phyloP scores from a whole-genome alignment of 257 asterid genomes.

The Capsicum pubescens region DNA sequence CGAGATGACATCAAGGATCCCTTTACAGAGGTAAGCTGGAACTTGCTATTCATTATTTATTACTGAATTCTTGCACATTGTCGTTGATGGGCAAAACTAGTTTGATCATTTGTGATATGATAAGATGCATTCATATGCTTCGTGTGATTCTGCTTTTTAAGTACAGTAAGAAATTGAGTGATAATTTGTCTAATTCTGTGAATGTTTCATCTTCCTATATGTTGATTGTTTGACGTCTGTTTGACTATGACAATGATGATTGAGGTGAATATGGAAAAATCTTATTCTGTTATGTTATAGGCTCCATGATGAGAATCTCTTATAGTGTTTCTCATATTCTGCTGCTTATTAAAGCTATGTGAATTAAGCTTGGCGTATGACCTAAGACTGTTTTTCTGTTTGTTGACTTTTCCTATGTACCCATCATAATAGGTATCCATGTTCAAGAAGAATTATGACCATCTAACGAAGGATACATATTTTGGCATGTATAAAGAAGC shows the following conservation, averaged over 20 bases:
- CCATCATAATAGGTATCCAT: conserved; percentile 54
- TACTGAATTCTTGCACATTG: not conserved
- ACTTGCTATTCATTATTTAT: conserved; percentile 3
- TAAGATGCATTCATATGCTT: not conserved
- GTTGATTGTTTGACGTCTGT: not conserved
- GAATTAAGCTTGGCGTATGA: not conserved
- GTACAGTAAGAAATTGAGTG: conserved; percentile 9
- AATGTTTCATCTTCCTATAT: not conserved
- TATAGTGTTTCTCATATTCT: not conserved
- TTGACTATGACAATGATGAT: not conserved
- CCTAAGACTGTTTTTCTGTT: conserved; percentile 6
- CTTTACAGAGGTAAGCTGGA: conserved; percentile 81
- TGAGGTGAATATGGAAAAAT: not conserved
- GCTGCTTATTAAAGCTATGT: conserved; percentile 4
- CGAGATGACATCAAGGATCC: conserved; percentile 94
- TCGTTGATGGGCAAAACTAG: not conserved
- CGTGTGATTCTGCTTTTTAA: not conserved
- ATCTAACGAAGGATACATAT: conserved; percentile 56
- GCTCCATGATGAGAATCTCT: not conserved
- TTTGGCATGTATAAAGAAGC: conserved; percentile 56
- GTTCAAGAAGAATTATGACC: conserved; percentile 78
- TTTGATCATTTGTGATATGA: not conserved
- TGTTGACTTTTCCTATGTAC: conserved; percentile 19
- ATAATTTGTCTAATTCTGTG: not conserved
- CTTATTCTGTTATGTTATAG: not conserved